Base-by-base conservation (phyloP, 345 rosid species). In the Aquilaria yunnanensis region DNA sequence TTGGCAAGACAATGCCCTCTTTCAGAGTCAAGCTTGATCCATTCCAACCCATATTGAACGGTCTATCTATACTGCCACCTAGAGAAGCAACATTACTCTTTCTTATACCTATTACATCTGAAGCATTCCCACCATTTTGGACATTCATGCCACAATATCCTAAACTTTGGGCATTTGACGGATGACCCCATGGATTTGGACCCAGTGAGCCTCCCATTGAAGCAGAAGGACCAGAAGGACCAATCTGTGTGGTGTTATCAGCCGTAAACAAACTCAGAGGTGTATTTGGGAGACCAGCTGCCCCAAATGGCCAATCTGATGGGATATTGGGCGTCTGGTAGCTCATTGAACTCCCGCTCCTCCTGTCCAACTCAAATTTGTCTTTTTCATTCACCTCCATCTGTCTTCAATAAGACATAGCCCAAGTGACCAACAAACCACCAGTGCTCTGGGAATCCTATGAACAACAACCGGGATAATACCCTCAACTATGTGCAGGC, bases 11-110 rank as follows among this genome's bases (percentile, higher is more conserved):
- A 55, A 78, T 66, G 13, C 82, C 86, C 52, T 83, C 90, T 77
- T 83, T 90, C 70, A 79, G 60, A 82, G 88, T 74, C 60, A 90
- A 63, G 69, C 69, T 72, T 63, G 80, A 76, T 16, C 83, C 79
- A 74, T 81, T 83, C 97, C 98, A 93, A 51, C 79, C 83, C 78
- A 80, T 76, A 52, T 86, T 89, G 61, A 78, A 78, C 33, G 87
- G 68, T 72, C 88, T 82, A 66, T 85, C 86, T 2, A 74, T 66
- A 66, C 54, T 67, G 68, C 75, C 73, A 67, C 82, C 80, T 77
- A 77, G 63, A 56, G 90, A 72, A 31, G 60, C 66, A 50, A 83
- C 77, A 74, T 77, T 73, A 2, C 76, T 75, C 62, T 75, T 83
- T 56, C 71, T 57, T 61, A 72, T 58, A 62, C 75, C 90, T 57